phyloP scores from a whole-genome alignment of 2,329 filamentous ascomycete genomes.

The Verruconis gallopava region DNA sequence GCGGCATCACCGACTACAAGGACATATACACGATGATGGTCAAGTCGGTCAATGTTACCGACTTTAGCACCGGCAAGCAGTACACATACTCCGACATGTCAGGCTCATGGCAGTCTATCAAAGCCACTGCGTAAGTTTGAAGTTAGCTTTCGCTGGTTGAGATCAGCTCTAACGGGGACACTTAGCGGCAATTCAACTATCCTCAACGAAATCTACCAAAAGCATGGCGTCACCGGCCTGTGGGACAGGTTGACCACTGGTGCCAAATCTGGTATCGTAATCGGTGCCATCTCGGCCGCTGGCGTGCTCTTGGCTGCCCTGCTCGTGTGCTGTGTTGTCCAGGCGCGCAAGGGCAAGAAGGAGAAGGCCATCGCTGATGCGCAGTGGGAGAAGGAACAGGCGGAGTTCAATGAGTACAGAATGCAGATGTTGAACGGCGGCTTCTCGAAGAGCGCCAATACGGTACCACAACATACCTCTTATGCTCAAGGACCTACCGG shows the following conservation, averaged over 20 bases:
- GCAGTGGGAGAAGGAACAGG: conserved; percentile 10
- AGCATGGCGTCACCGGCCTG: conserved; percentile 23
- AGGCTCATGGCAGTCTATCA: conserved; percentile 32
- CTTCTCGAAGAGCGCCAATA: conserved; percentile 1
- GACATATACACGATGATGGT: conserved; percentile 24
- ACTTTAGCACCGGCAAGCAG: conserved; percentile 22
- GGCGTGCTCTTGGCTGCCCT: conserved; percentile 18
- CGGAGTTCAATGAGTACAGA: conserved; percentile 8
- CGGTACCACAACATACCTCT: neutral
- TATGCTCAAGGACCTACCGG: neutral
- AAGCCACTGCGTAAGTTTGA: conserved; percentile 28
- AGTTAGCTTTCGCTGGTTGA: no score
- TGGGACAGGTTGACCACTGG: conserved; percentile 22
- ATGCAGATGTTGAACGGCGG: conserved; percentile 11
- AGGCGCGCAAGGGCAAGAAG: conserved; percentile 23
- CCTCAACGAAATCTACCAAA: conserved; percentile 22
- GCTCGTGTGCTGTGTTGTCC: conserved; percentile 24
- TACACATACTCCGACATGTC: conserved; percentile 29
- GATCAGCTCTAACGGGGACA: conserved; percentile 1
- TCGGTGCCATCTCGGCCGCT: conserved; percentile 17
- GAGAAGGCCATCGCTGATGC: conserved; percentile 17
- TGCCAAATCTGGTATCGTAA: conserved; percentile 24
- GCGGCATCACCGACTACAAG: conserved; percentile 21
- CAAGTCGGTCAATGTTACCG: conserved; percentile 21
- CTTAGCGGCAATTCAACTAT: conserved; percentile 23